These are phyloP conservation scores for Yarrowia deformans DNA, from an alignment of 805 yeast genomes.

Conservation along the genomic window DNA sequence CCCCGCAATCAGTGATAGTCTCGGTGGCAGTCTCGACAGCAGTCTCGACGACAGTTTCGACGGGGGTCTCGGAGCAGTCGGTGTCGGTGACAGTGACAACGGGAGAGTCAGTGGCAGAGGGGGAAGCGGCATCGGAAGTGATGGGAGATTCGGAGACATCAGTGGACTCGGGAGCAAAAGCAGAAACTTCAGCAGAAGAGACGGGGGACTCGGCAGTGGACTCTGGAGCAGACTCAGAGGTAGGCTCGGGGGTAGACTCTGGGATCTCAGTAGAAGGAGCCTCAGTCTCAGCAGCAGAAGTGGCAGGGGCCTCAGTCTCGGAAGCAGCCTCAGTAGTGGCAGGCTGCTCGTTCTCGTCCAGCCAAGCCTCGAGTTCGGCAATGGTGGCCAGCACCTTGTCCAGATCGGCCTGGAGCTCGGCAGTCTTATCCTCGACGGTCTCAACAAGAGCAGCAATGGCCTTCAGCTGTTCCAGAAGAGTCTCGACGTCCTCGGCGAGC, in stretches of 20 bases:
- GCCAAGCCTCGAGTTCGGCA: neutral
- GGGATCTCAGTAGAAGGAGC: neutral
- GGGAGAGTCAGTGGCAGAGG: neutral
- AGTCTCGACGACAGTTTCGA: no score
- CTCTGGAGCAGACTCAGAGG: neutral
- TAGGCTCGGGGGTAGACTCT: neutral
- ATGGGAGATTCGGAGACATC: neutral
- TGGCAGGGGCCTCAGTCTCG: neutral
- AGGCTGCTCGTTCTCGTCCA: neutral
- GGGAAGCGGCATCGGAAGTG: neutral
- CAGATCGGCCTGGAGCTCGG: neutral
- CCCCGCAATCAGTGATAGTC: no score
- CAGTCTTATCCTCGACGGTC: neutral
- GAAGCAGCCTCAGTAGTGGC: neutral
- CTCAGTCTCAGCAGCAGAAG: neutral
- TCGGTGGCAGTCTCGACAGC: no score
- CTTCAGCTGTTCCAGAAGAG: neutral
- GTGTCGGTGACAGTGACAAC: neutral
- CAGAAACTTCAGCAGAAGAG: no score
- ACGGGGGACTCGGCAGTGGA: no score
- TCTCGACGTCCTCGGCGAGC: neutral
- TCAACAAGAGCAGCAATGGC: slow-evolving; percentile 1
- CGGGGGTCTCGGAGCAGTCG: no score
- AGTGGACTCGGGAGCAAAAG: neutral
- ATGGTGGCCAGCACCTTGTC: neutral